Evolutionary conservation across 768 basidiomycete species (phyloP).

Genomic region (Macrolepiota fuliginosa): DNA sequence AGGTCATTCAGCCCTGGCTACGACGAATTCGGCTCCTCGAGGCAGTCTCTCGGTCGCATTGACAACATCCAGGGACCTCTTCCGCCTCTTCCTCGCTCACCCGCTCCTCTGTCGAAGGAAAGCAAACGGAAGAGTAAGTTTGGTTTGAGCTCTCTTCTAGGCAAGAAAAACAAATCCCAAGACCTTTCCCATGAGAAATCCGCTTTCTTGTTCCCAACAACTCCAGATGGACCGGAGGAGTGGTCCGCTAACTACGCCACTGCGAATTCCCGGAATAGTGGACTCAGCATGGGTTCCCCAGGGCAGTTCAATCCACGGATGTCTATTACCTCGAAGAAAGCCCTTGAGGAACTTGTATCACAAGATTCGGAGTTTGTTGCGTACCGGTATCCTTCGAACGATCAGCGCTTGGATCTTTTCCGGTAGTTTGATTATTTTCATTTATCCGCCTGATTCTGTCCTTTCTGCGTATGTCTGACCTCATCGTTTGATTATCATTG

Average conservation of each 20-base stretch:
- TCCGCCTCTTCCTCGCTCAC: slow-evolving; percentile 21
- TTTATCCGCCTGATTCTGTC: not conserved
- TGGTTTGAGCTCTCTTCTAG: slow-evolving; percentile 64
- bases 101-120: slow-evolving; percentile 27
- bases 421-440: slow-evolving; percentile 23
- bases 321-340: slow-evolving; percentile 67
- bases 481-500: not conserved
- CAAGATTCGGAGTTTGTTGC: slow-evolving; percentile 84
- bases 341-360: slow-evolving; percentile 76
- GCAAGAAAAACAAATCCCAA: slow-evolving; percentile 44
- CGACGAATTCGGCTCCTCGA: slow-evolving; percentile 73
- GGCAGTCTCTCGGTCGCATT: slow-evolving; percentile 50
- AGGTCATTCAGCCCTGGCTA: slow-evolving; percentile 45
- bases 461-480: not conserved
- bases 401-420: slow-evolving; percentile 64
- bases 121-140: slow-evolving; percentile 75
- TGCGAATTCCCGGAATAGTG: slow-evolving; percentile 51
- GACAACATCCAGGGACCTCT: slow-evolving; percentile 33
- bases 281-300: slow-evolving; percentile 33
- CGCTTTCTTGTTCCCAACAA: slow-evolving; percentile 8
- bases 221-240: slow-evolving; percentile 6
- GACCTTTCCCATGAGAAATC: slow-evolving; percentile 14
- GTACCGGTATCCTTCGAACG: slow-evolving; percentile 81
- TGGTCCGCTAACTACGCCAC: slow-evolving; percentile 33
- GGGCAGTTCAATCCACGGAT: slow-evolving; percentile 41